Percentiles rank a stretch among this genome's conserved stretches.
Conservation (phyloP, 2,329 filamentous ascomycete genomes). For the Penicillium sp. region DNA sequence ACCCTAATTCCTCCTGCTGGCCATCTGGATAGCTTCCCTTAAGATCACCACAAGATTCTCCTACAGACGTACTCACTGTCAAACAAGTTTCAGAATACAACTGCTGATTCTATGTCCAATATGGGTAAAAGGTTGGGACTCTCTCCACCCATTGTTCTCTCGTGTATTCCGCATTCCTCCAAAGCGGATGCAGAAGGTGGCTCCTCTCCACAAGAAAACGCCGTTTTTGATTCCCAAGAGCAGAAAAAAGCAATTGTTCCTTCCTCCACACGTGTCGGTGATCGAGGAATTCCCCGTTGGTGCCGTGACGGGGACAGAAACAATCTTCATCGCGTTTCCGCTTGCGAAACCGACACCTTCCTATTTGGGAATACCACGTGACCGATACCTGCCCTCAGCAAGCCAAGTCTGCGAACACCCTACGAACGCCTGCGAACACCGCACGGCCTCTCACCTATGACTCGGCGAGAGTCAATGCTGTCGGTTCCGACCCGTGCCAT, state of each 20-base stretch:
- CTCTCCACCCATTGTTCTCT: neutral
- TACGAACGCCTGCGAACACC: neutral
- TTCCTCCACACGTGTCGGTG: neutral
- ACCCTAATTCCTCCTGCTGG: neutral
- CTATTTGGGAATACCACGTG: slow-evolving; percentile 1
- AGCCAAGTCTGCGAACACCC: neutral
- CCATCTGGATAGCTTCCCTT: neutral
- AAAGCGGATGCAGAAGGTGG: slow-evolving; percentile 9
- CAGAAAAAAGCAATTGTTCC: neutral
- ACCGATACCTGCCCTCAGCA: neutral
- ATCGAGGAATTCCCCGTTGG: neutral
- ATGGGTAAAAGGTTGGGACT: neutral
- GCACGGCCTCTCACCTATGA: neutral
- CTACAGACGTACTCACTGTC: neutral
- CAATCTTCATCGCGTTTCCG: neutral
- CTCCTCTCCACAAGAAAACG: neutral
- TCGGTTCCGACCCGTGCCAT: neutral
- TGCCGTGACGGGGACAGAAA: neutral
- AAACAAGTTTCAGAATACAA: neutral
- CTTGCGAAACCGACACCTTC: neutral
- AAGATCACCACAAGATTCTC: neutral
- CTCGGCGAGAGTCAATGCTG: neutral
- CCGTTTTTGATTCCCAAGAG: neutral
- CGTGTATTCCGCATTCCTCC: neutral
- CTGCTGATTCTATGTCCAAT: neutral